Percentiles rank a stretch among this genome's conserved stretches.
phyloP scores from a whole-genome alignment of 2,329 filamentous ascomycete genomes.

The Colletotrichum endophyticum region DNA sequence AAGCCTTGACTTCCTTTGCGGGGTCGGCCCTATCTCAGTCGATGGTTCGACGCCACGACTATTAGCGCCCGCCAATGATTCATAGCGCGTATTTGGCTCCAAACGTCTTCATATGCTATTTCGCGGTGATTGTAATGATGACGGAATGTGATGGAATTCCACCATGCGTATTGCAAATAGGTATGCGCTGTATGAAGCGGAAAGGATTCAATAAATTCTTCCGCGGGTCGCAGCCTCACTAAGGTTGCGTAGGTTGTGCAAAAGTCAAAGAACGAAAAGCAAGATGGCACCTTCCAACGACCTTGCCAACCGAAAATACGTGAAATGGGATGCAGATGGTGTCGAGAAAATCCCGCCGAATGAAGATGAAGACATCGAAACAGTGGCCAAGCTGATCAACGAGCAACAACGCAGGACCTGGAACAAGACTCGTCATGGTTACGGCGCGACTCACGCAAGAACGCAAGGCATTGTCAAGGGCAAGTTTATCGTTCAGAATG shows the following conservation, averaged over 20 bases:
- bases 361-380: background rate
- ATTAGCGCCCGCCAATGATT: background rate
- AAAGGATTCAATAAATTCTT: background rate
- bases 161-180: background rate
- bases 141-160: background rate
- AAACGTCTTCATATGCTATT: background rate
- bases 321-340: background rate
- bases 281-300: background rate
- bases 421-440: background rate
- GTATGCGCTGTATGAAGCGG: background rate
- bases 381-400: background rate
- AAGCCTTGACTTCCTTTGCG: background rate
- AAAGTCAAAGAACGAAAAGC: background rate
- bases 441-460: background rate
- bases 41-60: background rate
- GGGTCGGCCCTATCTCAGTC: background rate
- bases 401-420: background rate
- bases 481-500: background rate
- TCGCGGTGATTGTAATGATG: background rate
- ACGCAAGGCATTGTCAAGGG: background rate
- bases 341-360: background rate
- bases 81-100: background rate
- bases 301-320: background rate
- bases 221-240: rapidly evolving
- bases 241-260: background rate